These are phyloP conservation scores for Talaromyces sp. DNA, from an alignment of 2,329 filamentous ascomycete species.

Conservation along the genomic window DNA sequence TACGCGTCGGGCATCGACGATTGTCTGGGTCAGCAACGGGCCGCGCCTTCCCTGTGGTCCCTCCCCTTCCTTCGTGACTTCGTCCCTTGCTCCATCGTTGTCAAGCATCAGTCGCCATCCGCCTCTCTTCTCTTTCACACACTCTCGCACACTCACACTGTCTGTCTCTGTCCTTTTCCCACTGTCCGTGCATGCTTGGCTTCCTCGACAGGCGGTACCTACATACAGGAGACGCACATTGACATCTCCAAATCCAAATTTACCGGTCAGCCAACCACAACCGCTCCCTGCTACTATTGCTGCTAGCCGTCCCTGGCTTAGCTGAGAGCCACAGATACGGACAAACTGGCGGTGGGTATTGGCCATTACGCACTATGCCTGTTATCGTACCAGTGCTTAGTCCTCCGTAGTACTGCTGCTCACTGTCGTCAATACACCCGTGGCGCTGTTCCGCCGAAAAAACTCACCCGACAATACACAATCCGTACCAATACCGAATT, in stretches of 20 bases:
- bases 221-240: constrained; percentile 6
- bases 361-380: constrained; percentile 8
- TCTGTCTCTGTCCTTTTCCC: neutral
- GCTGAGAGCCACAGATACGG: constrained; percentile 13
- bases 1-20: neutral
- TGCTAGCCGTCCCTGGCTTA: constrained; percentile 17
- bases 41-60: constrained; percentile 10
- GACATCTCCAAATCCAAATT: neutral
- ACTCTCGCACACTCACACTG: neutral
- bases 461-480: neutral
- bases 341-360: constrained; percentile 18
- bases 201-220: neutral
- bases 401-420: too few relatives aligned
- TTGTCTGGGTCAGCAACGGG: constrained; percentile 16
- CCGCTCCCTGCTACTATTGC: neutral
- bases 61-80: neutral
- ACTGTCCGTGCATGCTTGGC: neutral
- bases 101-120: neutral
- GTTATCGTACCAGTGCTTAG: neutral
- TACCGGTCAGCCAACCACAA: neutral
- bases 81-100: constrained; percentile 8
- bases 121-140: neutral
- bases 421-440: neutral
- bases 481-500: neutral
- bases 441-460: constrained; percentile 4